Percentiles rank a stretch among this genome's conserved stretches.
Evolutionary conservation across 345 rosid species (phyloP).

Genomic region (Arabidopsis thaliana): DNA sequence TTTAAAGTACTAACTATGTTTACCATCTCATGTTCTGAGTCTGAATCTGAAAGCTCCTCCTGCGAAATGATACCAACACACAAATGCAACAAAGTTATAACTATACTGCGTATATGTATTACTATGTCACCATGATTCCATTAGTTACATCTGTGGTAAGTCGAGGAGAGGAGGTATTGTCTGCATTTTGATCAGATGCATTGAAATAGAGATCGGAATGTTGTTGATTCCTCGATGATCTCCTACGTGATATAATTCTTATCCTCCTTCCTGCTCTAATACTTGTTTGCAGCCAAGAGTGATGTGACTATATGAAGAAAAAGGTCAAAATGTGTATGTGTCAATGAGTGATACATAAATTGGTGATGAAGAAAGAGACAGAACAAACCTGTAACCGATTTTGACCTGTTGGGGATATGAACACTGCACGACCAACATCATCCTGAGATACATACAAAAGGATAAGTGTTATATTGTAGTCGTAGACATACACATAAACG

Average conservation of each 20-base stretch:
- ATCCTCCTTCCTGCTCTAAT: background rate
- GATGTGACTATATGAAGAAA: background rate
- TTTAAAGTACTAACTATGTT: conserved; percentile 1
- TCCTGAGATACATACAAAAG: conserved; percentile 29
- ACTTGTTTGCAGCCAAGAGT: background rate
- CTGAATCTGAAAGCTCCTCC: background rate
- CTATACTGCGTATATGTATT: background rate
- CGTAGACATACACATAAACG: background rate
- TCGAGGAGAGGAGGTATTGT: background rate
- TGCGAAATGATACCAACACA: background rate
- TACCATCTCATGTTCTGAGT: background rate
- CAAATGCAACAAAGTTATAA: background rate
- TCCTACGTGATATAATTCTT: background rate
- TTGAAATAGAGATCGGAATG: background rate
- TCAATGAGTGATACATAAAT: conserved; percentile 2
- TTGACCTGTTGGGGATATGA: conserved; percentile 48
- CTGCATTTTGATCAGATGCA: background rate
- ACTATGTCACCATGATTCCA: background rate
- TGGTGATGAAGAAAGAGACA: background rate
- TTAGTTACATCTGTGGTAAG: background rate
- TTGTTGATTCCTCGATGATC: background rate
- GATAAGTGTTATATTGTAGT: background rate
- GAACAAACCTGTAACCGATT: conserved; percentile 47
- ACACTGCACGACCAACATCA: conserved; percentile 47
- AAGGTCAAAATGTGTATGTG: background rate